phyloP scores from a whole-genome alignment of 495 filamentous ascomycete genomes.

The Aspergillus ellipticus region DNA sequence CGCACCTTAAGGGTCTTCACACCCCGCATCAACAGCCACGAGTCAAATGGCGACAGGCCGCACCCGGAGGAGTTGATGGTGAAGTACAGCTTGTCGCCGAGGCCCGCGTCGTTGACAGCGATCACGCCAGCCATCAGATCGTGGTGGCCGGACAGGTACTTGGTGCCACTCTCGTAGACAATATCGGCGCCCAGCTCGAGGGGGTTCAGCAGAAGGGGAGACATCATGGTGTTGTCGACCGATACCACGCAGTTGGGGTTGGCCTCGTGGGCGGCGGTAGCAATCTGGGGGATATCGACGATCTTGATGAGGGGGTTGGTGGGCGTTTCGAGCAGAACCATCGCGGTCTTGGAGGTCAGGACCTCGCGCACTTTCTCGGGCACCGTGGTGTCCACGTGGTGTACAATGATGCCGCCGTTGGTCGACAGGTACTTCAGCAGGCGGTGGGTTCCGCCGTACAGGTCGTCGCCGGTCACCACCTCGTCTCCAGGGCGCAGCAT shows the following conservation, averaged over 20 bases:
- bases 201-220: constrained; percentile 85
- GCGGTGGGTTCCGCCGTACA: constrained; percentile 94
- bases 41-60: constrained; percentile 90
- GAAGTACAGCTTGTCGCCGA: constrained; percentile 91
- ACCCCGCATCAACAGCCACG: constrained; percentile 89
- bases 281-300: constrained; percentile 80
- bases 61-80: constrained; percentile 95
- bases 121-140: constrained; percentile 98
- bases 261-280: constrained; percentile 66
- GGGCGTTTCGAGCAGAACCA: constrained; percentile 94
- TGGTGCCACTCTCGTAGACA: constrained; percentile 95
- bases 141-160: constrained; percentile 96
- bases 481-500: constrained; percentile 91
- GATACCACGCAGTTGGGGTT: constrained; percentile 81
- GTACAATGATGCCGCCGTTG: constrained; percentile 83
- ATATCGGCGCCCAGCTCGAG: constrained; percentile 93
- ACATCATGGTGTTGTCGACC: constrained; percentile 99
- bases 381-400: constrained; percentile 91
- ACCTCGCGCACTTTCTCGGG: constrained; percentile 63
- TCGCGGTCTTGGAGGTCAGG: constrained; percentile 74
- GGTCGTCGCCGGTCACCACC: constrained; percentile 92
- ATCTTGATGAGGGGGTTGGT: constrained; percentile 99
- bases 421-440: constrained; percentile 86
- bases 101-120: constrained; percentile 71
- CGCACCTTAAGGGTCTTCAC: constrained; percentile 95